Evolutionary conservation across 2,329 filamentous ascomycete genomes (phyloP), one percentile per base, ranked within the genome.

Genomic region (Botrytis fragariae): DNA sequence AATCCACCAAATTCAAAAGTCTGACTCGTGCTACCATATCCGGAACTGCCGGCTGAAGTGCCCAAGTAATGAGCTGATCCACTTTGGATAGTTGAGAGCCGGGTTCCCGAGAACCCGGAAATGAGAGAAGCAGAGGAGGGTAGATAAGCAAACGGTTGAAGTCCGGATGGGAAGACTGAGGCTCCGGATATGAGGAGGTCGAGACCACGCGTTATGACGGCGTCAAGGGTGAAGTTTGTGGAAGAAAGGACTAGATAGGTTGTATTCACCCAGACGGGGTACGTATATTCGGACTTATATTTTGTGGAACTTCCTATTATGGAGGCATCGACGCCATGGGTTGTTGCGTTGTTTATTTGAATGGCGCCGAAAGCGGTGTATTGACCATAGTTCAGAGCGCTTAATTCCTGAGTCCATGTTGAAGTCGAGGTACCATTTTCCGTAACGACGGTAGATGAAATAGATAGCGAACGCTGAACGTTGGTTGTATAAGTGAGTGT

Each of bases 221-320:
- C 87, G 3, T 83, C 84, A 69, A 88, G 81, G n/a, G 83, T 84
- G 70, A 86, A 81, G 76, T 86, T 84, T 1, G 84, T 82, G 22
- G 84, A 84, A 39, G 83, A 71, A 39, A 84, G 79, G 12, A 81
- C 79, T 22, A 80, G 79, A 72, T 86, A 86, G 2, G 85, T 86
- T 25, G 85, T 87, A 77, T 87, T 88, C 65, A 88, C 87, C 77
- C 83, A 85, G 0, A 93, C 81, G 0, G 91, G 91, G 77, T 92
- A 93, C 14, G 81, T 81, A 79, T 90, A 92, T 7, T 75, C 80
- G 39, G 83, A 81, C 16, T 76, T 77, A 75, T 81, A 81, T 39
- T 74, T 73, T 6, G 70, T 74, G 1, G 75, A 76, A 4, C 80
- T 74, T 75, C 82, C 76, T 1, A 80, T 79, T 75, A 82, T 76